These are phyloP conservation scores for Exserohilum turcica DNA, from an alignment of 2,329 filamentous ascomycete genomes.

Conservation along the genomic window DNA sequence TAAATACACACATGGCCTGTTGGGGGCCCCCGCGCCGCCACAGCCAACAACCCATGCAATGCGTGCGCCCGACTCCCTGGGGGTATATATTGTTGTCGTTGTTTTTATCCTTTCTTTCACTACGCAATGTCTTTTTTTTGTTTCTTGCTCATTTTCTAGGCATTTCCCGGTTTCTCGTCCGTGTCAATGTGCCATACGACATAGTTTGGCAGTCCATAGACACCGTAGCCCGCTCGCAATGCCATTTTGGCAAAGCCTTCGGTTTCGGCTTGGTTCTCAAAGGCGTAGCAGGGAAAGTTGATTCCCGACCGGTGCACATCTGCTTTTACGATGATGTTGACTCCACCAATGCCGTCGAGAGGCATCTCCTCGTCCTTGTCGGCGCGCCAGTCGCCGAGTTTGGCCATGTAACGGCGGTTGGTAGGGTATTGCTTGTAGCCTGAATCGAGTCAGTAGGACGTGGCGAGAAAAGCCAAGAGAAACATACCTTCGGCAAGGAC, in stretches of 20 bases:
- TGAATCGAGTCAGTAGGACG: conserved; percentile 42
- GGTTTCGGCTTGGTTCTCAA: conserved; percentile 98
- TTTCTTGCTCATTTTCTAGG: conserved; percentile 16
- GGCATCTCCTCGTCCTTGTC: conserved; percentile 92
- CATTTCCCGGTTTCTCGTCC: conserved; percentile 88
- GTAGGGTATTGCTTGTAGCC: conserved; percentile 94
- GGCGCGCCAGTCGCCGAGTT: conserved; percentile 87
- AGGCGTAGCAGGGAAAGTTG: conserved; percentile 95
- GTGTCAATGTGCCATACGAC: conserved; percentile 99
- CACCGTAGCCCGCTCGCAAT: conserved; percentile 89
- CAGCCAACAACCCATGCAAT: neutral
- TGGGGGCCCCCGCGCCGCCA: too few species aligned
- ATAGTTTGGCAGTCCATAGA: conserved; percentile 93
- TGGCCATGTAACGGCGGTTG: conserved; percentile 85
- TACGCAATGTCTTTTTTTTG: neutral
- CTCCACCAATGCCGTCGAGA: conserved; percentile 93
- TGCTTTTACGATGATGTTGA: conserved; percentile 96
- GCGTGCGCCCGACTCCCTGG: conserved; percentile 11
- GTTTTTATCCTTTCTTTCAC: neutral
- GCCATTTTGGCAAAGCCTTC: conserved; percentile 99
- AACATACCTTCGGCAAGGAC: conserved; percentile 83
- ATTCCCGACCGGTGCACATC: conserved; percentile 96
- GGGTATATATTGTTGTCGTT: conserved; percentile 12
- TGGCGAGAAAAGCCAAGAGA: neutral
- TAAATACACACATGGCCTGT: neutral